Evolutionary conservation across 176 grass and related monocot genomes (phyloP).

Genomic region (Oryza officinalis): DNA sequence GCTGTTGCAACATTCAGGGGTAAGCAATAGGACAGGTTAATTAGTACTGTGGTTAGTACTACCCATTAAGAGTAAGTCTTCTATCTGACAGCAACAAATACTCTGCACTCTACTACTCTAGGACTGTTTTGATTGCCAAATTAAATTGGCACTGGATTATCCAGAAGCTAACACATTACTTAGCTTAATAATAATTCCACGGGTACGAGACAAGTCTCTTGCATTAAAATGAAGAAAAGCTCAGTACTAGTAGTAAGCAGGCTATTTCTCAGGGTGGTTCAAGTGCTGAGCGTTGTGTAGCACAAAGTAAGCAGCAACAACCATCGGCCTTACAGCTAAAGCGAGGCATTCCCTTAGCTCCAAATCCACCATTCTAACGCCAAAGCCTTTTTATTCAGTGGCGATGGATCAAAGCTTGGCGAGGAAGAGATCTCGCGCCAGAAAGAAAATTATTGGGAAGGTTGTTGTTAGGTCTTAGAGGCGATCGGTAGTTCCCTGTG

Average conservation of each 20-base stretch:
- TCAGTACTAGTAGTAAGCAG: neutral
- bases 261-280: constrained; percentile 18
- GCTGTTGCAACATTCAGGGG: constrained; percentile 4
- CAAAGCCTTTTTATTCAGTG: neutral
- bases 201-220: neutral
- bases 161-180: neutral
- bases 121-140: neutral
- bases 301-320: constrained; percentile 31
- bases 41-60: neutral
- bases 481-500: constrained; percentile 26
- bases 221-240: neutral
- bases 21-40: constrained; percentile 23
- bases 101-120: neutral
- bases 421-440: constrained; percentile 30
- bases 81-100: neutral
- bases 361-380: neutral
- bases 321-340: constrained; percentile 35
- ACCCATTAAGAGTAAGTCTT: neutral
- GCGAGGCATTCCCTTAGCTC: constrained; percentile 15
- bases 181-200: neutral
- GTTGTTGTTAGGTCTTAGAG: constrained; percentile 38
- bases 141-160: neutral
- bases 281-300: constrained; percentile 32
- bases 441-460: constrained; percentile 17
- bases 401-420: constrained; percentile 26